Conservation (phyloP, 257 asterid genomes). For the Solanum habrochaites region DNA sequence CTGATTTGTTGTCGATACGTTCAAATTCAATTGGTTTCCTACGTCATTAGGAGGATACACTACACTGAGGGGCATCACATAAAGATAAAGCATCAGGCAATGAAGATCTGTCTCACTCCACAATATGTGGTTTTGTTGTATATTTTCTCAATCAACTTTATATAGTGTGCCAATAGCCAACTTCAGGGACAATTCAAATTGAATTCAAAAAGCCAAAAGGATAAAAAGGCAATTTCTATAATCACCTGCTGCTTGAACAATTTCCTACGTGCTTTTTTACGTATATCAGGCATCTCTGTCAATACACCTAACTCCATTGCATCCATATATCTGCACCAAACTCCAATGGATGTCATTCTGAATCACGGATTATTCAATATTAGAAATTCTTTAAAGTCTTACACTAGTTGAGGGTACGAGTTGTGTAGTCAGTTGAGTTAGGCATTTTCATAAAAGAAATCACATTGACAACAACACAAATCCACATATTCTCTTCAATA, state of each 20-base stretch:
- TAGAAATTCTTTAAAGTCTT: background rate
- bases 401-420: background rate
- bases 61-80: background rate
- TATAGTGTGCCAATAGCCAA: background rate
- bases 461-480: background rate
- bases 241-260: conserved; percentile 67
- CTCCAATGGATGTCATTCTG: background rate
- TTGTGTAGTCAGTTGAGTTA: background rate
- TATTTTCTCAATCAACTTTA: background rate
- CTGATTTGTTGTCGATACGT: background rate
- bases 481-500: background rate
- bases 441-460: background rate
- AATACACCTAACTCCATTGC: conserved; percentile 66
- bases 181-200: background rate
- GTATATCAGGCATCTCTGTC: conserved; percentile 67
- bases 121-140: background rate
- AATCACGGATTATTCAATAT: background rate
- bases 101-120: background rate
- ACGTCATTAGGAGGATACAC: background rate
- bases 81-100: background rate
- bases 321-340: conserved; percentile 50
- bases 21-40: background rate
- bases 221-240: background rate
- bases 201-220: background rate
- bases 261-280: conserved; percentile 51